phyloP scores from a whole-genome alignment of 768 basidiomycete genomes.

The Termitomyces eurrhizus region DNA sequence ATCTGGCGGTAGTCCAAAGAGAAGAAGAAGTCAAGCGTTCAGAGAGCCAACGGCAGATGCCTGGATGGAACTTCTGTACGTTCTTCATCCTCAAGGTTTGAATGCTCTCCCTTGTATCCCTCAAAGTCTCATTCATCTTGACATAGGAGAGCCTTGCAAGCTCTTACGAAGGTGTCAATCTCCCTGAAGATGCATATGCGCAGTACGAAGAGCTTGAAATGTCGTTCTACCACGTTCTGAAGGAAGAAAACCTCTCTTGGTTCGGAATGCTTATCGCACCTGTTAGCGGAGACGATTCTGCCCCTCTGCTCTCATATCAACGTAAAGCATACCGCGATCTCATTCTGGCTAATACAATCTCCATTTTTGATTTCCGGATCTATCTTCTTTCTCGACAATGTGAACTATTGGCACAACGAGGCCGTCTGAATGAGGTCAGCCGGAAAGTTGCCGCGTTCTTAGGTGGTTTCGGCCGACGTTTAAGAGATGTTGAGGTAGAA shows the following conservation, averaged over 20 bases:
- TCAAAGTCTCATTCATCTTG: conserved; percentile 10
- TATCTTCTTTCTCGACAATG: conserved; percentile 91
- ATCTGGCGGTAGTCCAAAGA: conserved; percentile 67
- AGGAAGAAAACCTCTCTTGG: conserved; percentile 87
- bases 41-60: conserved; percentile 86
- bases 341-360: conserved; percentile 86
- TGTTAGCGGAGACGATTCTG: conserved; percentile 67
- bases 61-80: conserved; percentile 98
- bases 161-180: conserved; percentile 86
- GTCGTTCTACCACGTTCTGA: conserved; percentile 68
- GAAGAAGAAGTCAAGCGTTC: conserved; percentile 91
- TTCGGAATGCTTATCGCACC: conserved; percentile 83
- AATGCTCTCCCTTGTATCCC: conserved; percentile 1
- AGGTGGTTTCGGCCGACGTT: conserved; percentile 64
- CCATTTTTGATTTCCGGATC: conserved; percentile 89
- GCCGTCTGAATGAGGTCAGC: conserved; percentile 66
- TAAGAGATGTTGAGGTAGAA: conserved; percentile 80
- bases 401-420: conserved; percentile 64
- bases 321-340: conserved; percentile 88
- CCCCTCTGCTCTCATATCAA: conserved; percentile 69
- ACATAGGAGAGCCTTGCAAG: conserved; percentile 87
- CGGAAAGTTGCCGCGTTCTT: conserved; percentile 73
- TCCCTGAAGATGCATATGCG: conserved; percentile 84
- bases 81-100: conserved; percentile 92
- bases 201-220: conserved; percentile 92